Evolutionary conservation across 2,329 filamentous ascomycete species (phyloP).

Genomic region (Beauveria medogensis): DNA sequence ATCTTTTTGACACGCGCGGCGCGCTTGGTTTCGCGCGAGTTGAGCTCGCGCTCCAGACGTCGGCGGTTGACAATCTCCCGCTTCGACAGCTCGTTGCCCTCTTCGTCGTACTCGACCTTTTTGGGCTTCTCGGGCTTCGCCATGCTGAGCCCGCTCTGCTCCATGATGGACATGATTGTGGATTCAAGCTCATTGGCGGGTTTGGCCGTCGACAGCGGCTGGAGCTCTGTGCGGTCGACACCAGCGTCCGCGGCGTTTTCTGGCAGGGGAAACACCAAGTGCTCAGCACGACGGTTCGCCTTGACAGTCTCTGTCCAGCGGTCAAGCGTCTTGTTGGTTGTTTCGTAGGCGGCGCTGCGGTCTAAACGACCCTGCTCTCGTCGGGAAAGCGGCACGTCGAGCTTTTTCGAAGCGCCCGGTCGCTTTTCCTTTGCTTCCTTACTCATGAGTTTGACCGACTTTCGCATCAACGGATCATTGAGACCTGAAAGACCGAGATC

Average conservation of each 20-base stretch:
- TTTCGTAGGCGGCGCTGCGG: constrained; percentile 74
- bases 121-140: constrained; percentile 36
- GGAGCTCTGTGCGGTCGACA: constrained; percentile 53
- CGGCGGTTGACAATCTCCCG: constrained; percentile 66
- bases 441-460: constrained; percentile 66
- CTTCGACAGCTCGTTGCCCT: constrained; percentile 63
- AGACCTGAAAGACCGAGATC: constrained; percentile 66
- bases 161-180: constrained; percentile 80
- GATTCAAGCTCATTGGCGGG: constrained; percentile 75
- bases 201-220: constrained; percentile 53
- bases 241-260: constrained; percentile 58
- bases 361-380: constrained; percentile 81
- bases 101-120: constrained; percentile 58
- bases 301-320: constrained; percentile 95
- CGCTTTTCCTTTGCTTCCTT: constrained; percentile 48
- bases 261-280: constrained; percentile 77
- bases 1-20: constrained; percentile 97
- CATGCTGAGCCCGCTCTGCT: constrained; percentile 71
- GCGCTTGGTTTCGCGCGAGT: constrained; percentile 82
- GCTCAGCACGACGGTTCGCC: constrained; percentile 83
- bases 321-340: constrained; percentile 83
- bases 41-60: constrained; percentile 71
- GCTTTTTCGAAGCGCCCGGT: constrained; percentile 50
- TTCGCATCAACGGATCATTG: constrained; percentile 68
- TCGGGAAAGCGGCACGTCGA: constrained; percentile 75